These are phyloP conservation scores for Ilyonectria sp. DNA, from an alignment of 2,329 filamentous ascomycete genomes.

Conservation along the genomic window DNA sequence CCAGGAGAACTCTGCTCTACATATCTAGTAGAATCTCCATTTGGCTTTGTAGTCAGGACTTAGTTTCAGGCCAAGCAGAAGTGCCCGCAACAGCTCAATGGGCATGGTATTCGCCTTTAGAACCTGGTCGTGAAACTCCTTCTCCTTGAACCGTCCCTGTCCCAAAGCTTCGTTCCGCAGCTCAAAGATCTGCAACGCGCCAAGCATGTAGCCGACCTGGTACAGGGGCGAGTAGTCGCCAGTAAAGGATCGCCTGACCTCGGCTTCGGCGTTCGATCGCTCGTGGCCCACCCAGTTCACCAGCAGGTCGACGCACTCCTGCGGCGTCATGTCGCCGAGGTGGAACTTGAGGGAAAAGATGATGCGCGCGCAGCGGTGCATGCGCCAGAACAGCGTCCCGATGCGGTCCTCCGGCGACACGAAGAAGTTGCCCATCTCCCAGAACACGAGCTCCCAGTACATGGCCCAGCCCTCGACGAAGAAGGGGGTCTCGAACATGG, in stretches of 20 bases:
- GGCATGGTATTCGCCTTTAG: constrained; percentile 68
- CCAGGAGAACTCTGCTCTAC: background rate
- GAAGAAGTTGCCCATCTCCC: constrained; percentile 67
- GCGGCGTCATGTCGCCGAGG: constrained; percentile 66
- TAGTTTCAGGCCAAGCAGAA: constrained; percentile 61
- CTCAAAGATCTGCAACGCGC: constrained; percentile 69
- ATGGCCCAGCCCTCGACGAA: constrained; percentile 74
- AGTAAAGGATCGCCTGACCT: constrained; percentile 70
- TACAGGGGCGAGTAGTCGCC: constrained; percentile 72
- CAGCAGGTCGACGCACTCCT: constrained; percentile 70
- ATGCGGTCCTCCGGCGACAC: constrained; percentile 66
- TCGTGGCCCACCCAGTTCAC: constrained; percentile 72
- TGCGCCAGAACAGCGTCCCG: constrained; percentile 74
- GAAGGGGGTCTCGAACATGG: constrained; percentile 70
- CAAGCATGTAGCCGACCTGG: constrained; percentile 73
- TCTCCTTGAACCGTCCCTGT: constrained; percentile 59
- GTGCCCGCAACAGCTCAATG: constrained; percentile 67
- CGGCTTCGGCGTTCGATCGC: constrained; percentile 71
- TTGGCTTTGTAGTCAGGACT: constrained; percentile 59
- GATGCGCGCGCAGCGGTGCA: constrained; percentile 74
- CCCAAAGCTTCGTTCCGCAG: constrained; percentile 65
- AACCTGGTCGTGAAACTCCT: constrained; percentile 69
- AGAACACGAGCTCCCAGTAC: constrained; percentile 74
- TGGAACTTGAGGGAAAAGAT: constrained; percentile 72
- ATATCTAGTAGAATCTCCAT: constrained; percentile 63